These are phyloP conservation scores for Arabidopsis suecica DNA, from an alignment of 345 rosid genomes.

Conservation along the genomic window DNA sequence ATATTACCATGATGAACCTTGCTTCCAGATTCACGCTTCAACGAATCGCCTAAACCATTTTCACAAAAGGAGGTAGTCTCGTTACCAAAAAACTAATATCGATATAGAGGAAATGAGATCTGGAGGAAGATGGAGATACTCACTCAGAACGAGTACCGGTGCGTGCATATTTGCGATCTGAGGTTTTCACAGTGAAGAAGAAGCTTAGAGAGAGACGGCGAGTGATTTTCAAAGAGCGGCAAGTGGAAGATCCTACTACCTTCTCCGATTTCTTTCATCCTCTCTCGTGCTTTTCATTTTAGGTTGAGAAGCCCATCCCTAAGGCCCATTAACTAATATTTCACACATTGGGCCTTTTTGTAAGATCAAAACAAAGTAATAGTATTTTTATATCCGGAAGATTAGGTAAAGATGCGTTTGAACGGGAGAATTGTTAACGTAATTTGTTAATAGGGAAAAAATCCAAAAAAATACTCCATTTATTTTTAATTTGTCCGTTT, in stretches of 20 bases:
- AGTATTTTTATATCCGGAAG: no score
- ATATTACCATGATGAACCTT: slow-evolving; percentile 89
- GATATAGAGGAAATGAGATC: slow-evolving; percentile 1
- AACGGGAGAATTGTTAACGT: no score
- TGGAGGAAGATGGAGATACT: slow-evolving; percentile 33
- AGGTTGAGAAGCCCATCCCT: background rate
- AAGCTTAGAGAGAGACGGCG: slow-evolving; percentile 19
- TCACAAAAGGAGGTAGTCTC: background rate
- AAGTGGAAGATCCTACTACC: slow-evolving; percentile 3
- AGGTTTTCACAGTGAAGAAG: background rate
- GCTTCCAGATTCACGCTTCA: slow-evolving; percentile 84
- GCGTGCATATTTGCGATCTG: slow-evolving; percentile 55
- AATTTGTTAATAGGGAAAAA: no score
- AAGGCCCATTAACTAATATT: slow-evolving; percentile 3
- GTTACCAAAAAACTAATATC: background rate
- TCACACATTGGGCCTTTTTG: no score
- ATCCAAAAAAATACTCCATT: no score
- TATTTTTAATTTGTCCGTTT: no score
- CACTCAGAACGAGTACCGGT: slow-evolving; percentile 82
- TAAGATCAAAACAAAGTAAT: no score
- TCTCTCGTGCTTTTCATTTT: background rate
- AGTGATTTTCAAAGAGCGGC: slow-evolving; percentile 22
- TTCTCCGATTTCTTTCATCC: background rate
- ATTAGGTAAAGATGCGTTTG: no score
- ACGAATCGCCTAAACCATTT: slow-evolving; percentile 69